phyloP scores from a whole-genome alignment of 1,284 basidiomycete species.

The Ganoderma lingzhi region DNA sequence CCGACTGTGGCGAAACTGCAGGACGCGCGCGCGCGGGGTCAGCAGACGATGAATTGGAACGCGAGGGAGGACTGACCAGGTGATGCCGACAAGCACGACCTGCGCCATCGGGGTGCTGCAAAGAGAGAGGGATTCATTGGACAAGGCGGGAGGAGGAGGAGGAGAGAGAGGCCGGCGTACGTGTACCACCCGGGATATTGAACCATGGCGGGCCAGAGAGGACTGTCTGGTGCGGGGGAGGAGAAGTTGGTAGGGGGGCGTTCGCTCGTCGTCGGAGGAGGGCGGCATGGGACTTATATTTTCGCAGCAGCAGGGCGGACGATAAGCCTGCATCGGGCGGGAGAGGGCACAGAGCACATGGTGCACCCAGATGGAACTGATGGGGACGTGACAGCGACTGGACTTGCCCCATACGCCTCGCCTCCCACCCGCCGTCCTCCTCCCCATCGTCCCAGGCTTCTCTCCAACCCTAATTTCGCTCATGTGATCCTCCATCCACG shows the following conservation, averaged over 20 bases:
- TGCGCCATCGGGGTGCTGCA: slow-evolving; percentile 49
- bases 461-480: slow-evolving; percentile 8
- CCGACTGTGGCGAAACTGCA: slow-evolving; percentile 52
- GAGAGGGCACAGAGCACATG: slow-evolving; percentile 22
- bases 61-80: slow-evolving; percentile 43
- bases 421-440: slow-evolving; percentile 9
- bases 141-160: neutral
- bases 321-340: slow-evolving; percentile 30
- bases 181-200: slow-evolving; percentile 43
- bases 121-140: neutral
- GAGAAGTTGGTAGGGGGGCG: slow-evolving; percentile 21
- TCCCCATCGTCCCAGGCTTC: slow-evolving; percentile 6
- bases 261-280: slow-evolving; percentile 17
- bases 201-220: slow-evolving; percentile 30
- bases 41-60: slow-evolving; percentile 14
- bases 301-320: slow-evolving; percentile 9
- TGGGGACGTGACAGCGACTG: slow-evolving; percentile 20
- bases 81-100: slow-evolving; percentile 52
- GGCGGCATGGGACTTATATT: slow-evolving; percentile 22
- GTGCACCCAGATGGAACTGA: slow-evolving; percentile 24
- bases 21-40: slow-evolving; percentile 5
- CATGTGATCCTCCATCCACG: slow-evolving; percentile 14
- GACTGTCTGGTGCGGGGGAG: slow-evolving; percentile 9
- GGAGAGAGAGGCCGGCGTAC: slow-evolving; percentile 30
- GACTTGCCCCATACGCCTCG: neutral